Base-by-base conservation (phyloP, 495 filamentous ascomycete species). In the Pseudevernia furfuracea region DNA sequence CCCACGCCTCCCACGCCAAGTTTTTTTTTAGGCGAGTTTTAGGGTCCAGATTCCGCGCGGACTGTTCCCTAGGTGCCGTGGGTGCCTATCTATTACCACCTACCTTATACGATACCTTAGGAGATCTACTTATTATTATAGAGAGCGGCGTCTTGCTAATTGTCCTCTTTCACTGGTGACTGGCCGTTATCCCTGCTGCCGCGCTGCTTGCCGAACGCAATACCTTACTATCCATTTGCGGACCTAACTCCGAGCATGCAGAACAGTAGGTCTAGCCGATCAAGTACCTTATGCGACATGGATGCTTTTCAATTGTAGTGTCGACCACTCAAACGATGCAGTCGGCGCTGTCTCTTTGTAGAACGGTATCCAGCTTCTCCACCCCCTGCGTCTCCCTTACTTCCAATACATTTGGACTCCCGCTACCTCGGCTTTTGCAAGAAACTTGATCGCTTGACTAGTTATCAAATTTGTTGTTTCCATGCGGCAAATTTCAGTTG, bases 331-430 rank as follows among this genome's bases (percentile, higher is more conserved):
- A 56, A 25, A 8, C 17, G 25, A 41, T 25, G 10, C n/a, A 14
- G 15, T 63, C 61, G 30, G 61, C 43, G 32, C 15, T 41, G n/a
- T 59, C 56, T 53, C 14, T 49, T 52, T 59, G 4, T 21, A 28
- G 32, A 37, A 37, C 52, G 23, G 49, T 59, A 39, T 49, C 62
- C 62, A 59, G 28, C 21, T 55, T 39, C 46, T 53, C 37, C n/a
- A 41, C n/a, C 30, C 39, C 14, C 53, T 46, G 5, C 39, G 8
- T 36, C 15, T 62, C n/a, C 46, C 28, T 5, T 4, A 1, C 36
- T 46, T 44, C 25, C 4, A 8, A 64, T 2, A 19, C 1, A 9
- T 64, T n/a, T n/a, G n/a, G 34, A 14, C 55, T 17, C 12, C 17
- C 17, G 39, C 60, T 28, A 25, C 41, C 55, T 58, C n/a, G 62